Evolutionary conservation across 2,329 filamentous ascomycete genomes (phyloP), one percentile per base, ranked within the genome.

Genomic region (Fusarium incarnatum): DNA sequence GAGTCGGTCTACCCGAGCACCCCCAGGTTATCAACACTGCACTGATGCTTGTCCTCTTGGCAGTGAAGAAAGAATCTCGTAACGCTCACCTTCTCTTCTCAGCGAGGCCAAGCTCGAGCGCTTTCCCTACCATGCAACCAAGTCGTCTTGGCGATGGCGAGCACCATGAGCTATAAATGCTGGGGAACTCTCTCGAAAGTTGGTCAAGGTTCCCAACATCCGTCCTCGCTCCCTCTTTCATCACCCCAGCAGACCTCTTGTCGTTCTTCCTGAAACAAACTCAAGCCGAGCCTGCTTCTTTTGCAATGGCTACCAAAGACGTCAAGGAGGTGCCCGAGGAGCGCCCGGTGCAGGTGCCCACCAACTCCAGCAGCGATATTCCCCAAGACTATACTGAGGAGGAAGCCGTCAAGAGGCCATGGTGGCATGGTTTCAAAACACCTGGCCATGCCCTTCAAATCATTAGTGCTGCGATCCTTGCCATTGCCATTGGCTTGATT

Each of bases 401-500:
- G 48, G 46, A 64, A n/a, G 48, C 71, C 30, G 47, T 72, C 30
- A 79, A 80, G 72, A 77, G 67, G 59, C 73, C 73, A 20, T 81
- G 78, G 71, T 80, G 79, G 77, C 72, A 82, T 63, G 74, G 76
- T 5, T 68, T 83, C 52, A 79, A 79, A 53, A 76, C 79, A 55
- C 81, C 81, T 2, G 84, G 83, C 8, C 84, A 82, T 2, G 83
- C 83, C 27, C 71, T 82, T 46, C 85, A 87, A 69, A 87, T 87
- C 65, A 80, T 87, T 69, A 73, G 78, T 30, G 83, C 84, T 2
- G 85, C 85, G 15, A 54, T 81, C 2, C 37, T 85, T n/a, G 85
- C 83, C 32, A 83, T 87, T 30, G 82, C 75, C 12, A 86, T 87
- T 41, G 85, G 85, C 41, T 58, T 87, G 54, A 77, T 79, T 9